Conservation (phyloP, 805 yeast genomes). For the Kodamaea lidongshanica region DNA sequence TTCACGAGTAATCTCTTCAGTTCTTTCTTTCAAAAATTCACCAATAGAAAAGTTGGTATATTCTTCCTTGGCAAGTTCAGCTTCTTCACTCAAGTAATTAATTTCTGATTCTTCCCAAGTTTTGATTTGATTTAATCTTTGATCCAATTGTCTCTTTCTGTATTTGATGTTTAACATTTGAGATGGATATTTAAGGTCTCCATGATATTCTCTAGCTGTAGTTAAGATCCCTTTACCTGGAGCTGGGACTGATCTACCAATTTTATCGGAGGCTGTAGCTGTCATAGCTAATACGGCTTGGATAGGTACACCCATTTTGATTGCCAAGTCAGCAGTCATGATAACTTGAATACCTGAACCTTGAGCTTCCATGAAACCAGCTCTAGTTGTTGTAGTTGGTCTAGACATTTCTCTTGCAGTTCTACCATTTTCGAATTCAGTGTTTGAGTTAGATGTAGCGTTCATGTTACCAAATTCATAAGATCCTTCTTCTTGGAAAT, state of each 20-base stretch:
- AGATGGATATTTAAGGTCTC: conserved; percentile 69
- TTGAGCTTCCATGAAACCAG: conserved; percentile 99
- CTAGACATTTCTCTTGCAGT: conserved; percentile 98
- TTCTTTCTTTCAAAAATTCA: conserved; percentile 68
- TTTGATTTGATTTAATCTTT: conserved; percentile 70
- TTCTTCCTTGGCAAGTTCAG: conserved; percentile 46
- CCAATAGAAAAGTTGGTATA: conserved; percentile 40
- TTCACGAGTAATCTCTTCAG: conserved; percentile 82
- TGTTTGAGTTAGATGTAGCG: conserved; percentile 87
- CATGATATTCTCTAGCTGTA: conserved; percentile 91
- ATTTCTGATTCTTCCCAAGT: conserved; percentile 82
- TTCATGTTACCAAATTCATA: conserved; percentile 98
- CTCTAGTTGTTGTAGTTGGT: conserved; percentile 93
- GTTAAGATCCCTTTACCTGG: conserved; percentile 99
- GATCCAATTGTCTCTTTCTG: conserved; percentile 85
- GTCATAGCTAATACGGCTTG: conserved; percentile 92
- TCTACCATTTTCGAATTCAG: conserved; percentile 91
- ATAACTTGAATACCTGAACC: conserved; percentile 98
- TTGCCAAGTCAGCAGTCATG: conserved; percentile 90
- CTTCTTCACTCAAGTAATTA: conserved; percentile 64
- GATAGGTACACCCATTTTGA: conserved; percentile 98
- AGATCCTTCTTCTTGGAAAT: conserved; percentile 98
- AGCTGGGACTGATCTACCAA: conserved; percentile 98
- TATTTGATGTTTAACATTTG: conserved; percentile 83
- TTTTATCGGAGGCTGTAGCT: conserved; percentile 96